Evolutionary conservation across 75 land plant species (phyloP), one percentile per base, ranked within the genome.

Genomic region (Isoetes taiwanensis): DNA sequence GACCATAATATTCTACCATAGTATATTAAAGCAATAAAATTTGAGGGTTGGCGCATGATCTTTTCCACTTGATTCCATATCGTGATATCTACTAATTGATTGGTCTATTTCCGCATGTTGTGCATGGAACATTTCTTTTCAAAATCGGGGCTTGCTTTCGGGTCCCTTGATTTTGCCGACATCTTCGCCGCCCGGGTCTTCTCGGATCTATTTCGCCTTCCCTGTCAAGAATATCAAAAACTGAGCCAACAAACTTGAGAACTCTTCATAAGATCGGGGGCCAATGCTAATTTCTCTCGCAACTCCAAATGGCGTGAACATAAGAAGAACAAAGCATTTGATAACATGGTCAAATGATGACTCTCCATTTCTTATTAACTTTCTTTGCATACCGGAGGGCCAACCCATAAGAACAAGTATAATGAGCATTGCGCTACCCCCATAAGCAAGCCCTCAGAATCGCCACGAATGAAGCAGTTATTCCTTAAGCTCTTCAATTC

Each of bases 211-310:
- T n/a, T n/a, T n/a, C n/a, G n/a, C n/a, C n/a, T n/a, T n/a, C n/a
- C n/a, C 50, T 46, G 50, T 46, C 50, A 6, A 46, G 50, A 4
- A 46, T 46, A 19, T 19, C 50, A n/a, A 46, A 46, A 46, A 46
- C 50, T 4, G 50, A 46, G 4, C 50, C 50, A n/a, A 46, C 50
- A 3, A 23, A n/a, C 50, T 19, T 23, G 6, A 16, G 50, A 46
- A 23, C 50, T 46, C 16, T 23, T 5, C 50, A 46, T 46, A 16
- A 46, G 16, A n/a, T 46, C 50, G 12, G 50, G 50, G 6, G 50
- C 50, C 19, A 46, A 46, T 5, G 50, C 50, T 4, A 46, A 23
- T 6, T 19, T 46, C 16, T 46, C 50, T 19, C n/a, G 50, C 50
- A 23, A 46, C 50, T 19, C 50, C 50, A 46, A 46, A 46, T n/a